Evolutionary conservation across 2,329 filamentous ascomycete genomes (phyloP), one percentile per base, ranked within the genome.

Genomic region (Davidsoniella australis): DNA sequence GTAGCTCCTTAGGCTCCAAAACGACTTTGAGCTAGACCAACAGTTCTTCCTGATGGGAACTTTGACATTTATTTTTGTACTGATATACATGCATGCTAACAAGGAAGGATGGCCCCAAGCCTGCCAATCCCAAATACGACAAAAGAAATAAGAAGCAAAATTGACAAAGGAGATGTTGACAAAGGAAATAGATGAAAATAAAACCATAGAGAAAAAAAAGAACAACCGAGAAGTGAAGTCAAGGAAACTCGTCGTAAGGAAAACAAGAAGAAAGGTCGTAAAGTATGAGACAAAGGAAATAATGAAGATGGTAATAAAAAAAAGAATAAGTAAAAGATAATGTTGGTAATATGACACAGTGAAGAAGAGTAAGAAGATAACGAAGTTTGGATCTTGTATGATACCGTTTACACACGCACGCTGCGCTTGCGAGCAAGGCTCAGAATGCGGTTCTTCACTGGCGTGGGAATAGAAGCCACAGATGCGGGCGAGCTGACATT

Each of bases 401-500:
- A 24, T 38, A 12, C 12, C 12, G n/a, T 41, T 48, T 47, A 53
- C 16, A 47, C 40, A 29, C 50, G 43, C 26, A 44, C 47, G 20
- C 38, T 44, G 26, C 50, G 46, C 38, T 49, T 45, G 38, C 50
- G 50, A 29, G 50, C 47, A 42, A 52, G 44, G 26, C 42, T 49
- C 26, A 52, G 39, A 33, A 52, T 36, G 8, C 50, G 37, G n/a
- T 41, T 52, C 42, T 46, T 56, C 51, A 54, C 52, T 39, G 54
- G 41, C 36, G 48, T 53, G n/a, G 53, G 33, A 9, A 55, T 33
- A 9, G 50, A 49, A 38, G 47, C 39, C 12, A 54, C 53, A 8
- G 60, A 58, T 7, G 46, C 49, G 4, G 58, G 56, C n/a, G 55
- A 54, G 40, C 51, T 52, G 37, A 63, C 63, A 52, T 64, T 69